Percentiles rank a stretch among this genome's conserved stretches.
phyloP scores from a whole-genome alignment of 352 stramenopile species.

The Globisporangium okanoganense region DNA sequence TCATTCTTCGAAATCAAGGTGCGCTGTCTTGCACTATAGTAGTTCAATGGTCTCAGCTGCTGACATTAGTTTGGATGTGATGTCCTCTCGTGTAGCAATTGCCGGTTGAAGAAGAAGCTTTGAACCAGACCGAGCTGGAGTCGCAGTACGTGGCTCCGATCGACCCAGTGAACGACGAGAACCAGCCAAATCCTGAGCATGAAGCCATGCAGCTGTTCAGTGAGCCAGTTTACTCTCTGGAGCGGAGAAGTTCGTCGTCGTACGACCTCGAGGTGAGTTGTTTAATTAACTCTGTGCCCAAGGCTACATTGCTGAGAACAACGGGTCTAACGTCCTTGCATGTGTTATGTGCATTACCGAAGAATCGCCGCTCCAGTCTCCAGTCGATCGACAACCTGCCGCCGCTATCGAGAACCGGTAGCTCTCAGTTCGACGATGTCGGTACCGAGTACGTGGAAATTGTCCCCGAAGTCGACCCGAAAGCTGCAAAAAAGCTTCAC shows the following conservation, averaged over 20 bases:
- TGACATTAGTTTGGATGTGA: neutral
- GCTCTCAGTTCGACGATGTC: slow-evolving; percentile 38
- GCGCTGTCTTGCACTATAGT: neutral
- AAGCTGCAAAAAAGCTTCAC: slow-evolving; percentile 64
- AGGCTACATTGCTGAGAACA: neutral
- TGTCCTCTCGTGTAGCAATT: slow-evolving; percentile 1
- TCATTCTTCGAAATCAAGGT: slow-evolving; percentile 68
- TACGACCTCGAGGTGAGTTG: slow-evolving; percentile 7
- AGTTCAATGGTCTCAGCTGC: too few species aligned
- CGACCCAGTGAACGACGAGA: slow-evolving; percentile 9
- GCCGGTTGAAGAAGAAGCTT: neutral
- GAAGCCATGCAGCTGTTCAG: neutral
- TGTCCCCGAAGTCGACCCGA: slow-evolving; percentile 46
- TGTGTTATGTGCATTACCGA: too few species aligned
- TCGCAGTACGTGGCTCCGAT: neutral
- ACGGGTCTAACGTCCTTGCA: too few species aligned
- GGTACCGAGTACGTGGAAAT: slow-evolving; percentile 52
- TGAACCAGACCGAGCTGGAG: neutral
- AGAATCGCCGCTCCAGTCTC: slow-evolving; percentile 6
- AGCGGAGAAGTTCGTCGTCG: slow-evolving; percentile 2
- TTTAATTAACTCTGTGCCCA: neutral
- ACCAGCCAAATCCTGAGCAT: neutral
- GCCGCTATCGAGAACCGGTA: slow-evolving; percentile 12
- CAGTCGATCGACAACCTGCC: slow-evolving; percentile 5
- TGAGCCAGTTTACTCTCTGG: neutral